Base-by-base conservation (phyloP, 2,329 filamentous ascomycete genomes). In the Fusarium graminum region DNA sequence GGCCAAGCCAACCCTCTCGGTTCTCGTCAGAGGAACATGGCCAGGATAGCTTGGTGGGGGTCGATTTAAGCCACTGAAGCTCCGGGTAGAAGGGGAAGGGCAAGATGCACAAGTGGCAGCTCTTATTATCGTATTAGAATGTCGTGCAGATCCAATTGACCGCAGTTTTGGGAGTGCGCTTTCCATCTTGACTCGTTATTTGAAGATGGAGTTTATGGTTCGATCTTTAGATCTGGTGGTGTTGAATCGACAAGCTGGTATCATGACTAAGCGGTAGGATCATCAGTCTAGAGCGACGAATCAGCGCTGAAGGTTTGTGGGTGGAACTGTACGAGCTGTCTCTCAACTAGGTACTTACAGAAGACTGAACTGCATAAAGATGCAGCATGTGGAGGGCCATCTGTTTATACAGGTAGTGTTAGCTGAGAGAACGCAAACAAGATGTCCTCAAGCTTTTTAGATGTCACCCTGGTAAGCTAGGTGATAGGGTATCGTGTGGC, bases 1-100 rank as follows among this genome's bases (percentile, higher is more conserved):
- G 43, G 88, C 87, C 45, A 99, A 84, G 17, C 88, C 88, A 60
- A 88, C 85, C 54, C 92, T 90, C 80, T 98, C 95, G 56, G 92
- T 73, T 40, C 80, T 80, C 9, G 91, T 97, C 54, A 99, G 86
- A 34, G 94, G 95, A 30, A 98, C 88, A 86, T 99, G 95, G 78
- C 93, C 93, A 1, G 92, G 89, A 81, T 98, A 98, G 73, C 92
- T 95, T 57, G 93, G 92, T 26, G 87, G 86, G 49, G 94, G 94
- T 8, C 95, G 91, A 78, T 91, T 91, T 72, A 97, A 87, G 65
- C 93, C 87, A 41, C 94, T 97, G 82, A 97, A 97, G 56, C 54
- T 70, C 45, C 75, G 69, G 40, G 67, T 65, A 9, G 66, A 49
- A 3, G 66, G 55, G 28, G 55, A 70, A 22, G 22, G 22, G 42